These are phyloP conservation scores for Verticillium tricorpus DNA, from an alignment of 2,329 filamentous ascomycete genomes.

Conservation along the genomic window DNA sequence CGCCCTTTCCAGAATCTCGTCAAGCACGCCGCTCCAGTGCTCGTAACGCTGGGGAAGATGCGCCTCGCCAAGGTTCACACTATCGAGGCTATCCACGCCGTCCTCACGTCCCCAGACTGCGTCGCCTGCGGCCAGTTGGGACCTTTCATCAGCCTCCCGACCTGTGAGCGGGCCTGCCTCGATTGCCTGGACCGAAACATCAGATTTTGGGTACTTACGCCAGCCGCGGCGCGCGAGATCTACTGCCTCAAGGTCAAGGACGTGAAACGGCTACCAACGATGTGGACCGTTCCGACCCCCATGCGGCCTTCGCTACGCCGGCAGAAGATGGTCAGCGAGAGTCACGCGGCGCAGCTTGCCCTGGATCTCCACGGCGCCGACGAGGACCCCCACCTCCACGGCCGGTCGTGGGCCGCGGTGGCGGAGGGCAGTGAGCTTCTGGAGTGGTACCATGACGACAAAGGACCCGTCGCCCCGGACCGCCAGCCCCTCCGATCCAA, in stretches of 20 bases:
- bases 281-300: conserved; percentile 13
- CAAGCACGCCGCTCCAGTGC: conserved; percentile 28
- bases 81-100: conserved; percentile 13
- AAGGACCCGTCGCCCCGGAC: neutral
- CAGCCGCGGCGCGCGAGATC: conserved; percentile 13
- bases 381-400: conserved; percentile 15
- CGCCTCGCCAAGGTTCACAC: conserved; percentile 16
- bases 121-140: conserved; percentile 22
- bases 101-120: conserved; percentile 18
- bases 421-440: neutral
- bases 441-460: neutral
- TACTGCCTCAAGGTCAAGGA: conserved; percentile 16
- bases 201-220: conserved; percentile 19
- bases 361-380: neutral
- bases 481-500: too few relatives aligned
- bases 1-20: conserved; percentile 22
- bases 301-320: neutral
- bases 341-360: conserved; percentile 27
- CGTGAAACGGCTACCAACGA: conserved; percentile 11
- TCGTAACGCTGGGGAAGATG: conserved; percentile 18
- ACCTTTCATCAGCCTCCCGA: conserved; percentile 23
- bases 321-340: conserved; percentile 18
- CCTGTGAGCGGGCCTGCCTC: conserved; percentile 24
- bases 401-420: conserved; percentile 26
- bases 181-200: conserved; percentile 20